A percentile compares a stretch with the other conserved stretches of the same genome.
These are phyloP conservation scores for Hibiscus syriacus DNA, from an alignment of 345 rosid genomes.

Conservation along the genomic window DNA sequence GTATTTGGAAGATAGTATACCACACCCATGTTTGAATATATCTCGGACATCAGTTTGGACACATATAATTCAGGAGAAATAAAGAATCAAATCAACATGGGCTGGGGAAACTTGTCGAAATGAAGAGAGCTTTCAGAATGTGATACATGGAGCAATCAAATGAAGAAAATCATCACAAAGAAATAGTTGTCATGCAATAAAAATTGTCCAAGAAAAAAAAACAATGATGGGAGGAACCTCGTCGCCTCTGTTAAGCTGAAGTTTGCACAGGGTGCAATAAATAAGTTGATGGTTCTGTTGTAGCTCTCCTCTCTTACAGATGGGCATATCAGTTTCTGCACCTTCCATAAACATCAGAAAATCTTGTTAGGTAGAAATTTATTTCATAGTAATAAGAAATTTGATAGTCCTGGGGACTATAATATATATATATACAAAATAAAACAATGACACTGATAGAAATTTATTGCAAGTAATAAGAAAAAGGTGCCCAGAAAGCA, in stretches of 20 bases:
- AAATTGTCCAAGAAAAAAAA: background rate
- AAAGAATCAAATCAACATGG: background rate
- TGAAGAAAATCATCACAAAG: background rate
- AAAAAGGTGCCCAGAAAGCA: background rate
- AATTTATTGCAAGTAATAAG: background rate
- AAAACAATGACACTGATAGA: background rate
- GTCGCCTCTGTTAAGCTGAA: slow-evolving; percentile 50
- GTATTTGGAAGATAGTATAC: background rate
- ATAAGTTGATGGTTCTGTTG: slow-evolving; percentile 48
- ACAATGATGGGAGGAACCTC: slow-evolving; percentile 35
- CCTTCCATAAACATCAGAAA: slow-evolving; percentile 30
- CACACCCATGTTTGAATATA: background rate
- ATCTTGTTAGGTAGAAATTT: background rate
- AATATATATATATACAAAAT: background rate
- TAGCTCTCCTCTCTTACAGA: slow-evolving; percentile 75
- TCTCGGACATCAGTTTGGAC: background rate
- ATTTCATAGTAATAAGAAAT: background rate
- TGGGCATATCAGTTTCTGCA: slow-evolving; percentile 55
- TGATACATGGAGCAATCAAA: background rate
- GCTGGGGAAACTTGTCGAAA: no score
- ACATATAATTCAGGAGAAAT: background rate
- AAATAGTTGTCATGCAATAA: background rate
- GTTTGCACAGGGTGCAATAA: no score
- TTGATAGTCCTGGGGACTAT: background rate
- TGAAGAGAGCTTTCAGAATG: background rate